Evolutionary conservation across 768 basidiomycete genomes (phyloP).

Genomic region (Phallus indusiatus): DNA sequence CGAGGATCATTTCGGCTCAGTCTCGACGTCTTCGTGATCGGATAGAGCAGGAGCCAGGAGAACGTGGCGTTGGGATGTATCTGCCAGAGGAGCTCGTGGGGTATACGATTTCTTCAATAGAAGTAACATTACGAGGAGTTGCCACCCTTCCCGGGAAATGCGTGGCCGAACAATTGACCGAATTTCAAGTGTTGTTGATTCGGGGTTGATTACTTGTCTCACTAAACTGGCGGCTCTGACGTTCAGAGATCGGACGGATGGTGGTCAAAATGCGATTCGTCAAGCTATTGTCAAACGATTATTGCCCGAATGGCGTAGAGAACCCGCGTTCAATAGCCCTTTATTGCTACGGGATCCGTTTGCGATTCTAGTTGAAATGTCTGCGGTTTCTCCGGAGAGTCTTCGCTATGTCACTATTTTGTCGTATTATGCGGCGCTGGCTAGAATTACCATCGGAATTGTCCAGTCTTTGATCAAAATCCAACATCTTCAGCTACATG

Average conservation of each 20-base stretch:
- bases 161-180: conserved; percentile 69
- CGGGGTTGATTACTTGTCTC: conserved; percentile 63
- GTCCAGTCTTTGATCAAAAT: conserved; percentile 75
- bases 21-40: conserved; percentile 74
- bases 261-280: conserved; percentile 66
- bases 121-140: conserved; percentile 69
- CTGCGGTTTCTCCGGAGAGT: conserved; percentile 83
- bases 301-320: conserved; percentile 83
- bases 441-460: conserved; percentile 76
- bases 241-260: conserved; percentile 62
- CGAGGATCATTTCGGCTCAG: conserved; percentile 76
- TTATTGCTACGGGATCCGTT: conserved; percentile 86
- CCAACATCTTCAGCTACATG: conserved; percentile 16
- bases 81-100: conserved; percentile 86
- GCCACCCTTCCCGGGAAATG: conserved; percentile 33
- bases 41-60: conserved; percentile 57
- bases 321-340: conserved; percentile 77
- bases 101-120: conserved; percentile 77
- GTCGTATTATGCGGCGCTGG: conserved; percentile 84
- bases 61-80: conserved; percentile 79
- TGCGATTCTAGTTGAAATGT: conserved; percentile 81
- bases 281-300: conserved; percentile 86
- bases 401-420: conserved; percentile 82
- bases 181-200: conserved; percentile 68
- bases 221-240: conserved; percentile 55